Evolutionary conservation across 805 yeast species (phyloP).

Genomic region (Gaillardinia entomophila): DNA sequence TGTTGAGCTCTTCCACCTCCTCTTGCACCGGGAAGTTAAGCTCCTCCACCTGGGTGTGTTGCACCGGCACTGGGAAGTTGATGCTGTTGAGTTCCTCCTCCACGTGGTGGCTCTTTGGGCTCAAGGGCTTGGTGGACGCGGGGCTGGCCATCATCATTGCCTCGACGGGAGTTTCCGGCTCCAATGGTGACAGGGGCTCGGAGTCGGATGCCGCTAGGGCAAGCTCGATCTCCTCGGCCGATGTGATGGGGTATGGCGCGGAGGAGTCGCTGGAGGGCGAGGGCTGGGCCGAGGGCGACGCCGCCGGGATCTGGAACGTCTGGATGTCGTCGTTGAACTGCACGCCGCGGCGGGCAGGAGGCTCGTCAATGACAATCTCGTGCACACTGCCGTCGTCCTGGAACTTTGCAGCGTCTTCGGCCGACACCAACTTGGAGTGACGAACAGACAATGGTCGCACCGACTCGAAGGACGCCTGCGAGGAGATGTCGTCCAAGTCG

Average conservation of each 20-base stretch:
- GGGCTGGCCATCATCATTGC: no score
- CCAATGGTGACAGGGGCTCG: not conserved
- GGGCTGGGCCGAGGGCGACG: slow-evolving; percentile 10
- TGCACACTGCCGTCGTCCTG: slow-evolving; percentile 5
- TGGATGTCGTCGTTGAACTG: not conserved
- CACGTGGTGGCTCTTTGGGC: slow-evolving; percentile 27
- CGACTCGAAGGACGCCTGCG: slow-evolving; percentile 6
- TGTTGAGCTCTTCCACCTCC: not conserved
- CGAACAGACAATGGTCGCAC: slow-evolving; percentile 16
- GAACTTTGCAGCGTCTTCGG: not conserved
- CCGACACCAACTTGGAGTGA: slow-evolving; percentile 3
- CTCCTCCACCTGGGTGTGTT: slow-evolving; percentile 2
- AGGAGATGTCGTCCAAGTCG: slow-evolving; percentile 1
- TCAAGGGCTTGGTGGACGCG: slow-evolving; percentile 20
- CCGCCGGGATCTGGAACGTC: slow-evolving; percentile 1
- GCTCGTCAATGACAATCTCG: slow-evolving; percentile 2
- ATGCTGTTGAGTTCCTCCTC: slow-evolving; percentile 26
- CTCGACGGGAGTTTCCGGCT: not conserved
- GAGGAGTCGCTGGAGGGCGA: not conserved
- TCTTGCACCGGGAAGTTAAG: slow-evolving; percentile 1
- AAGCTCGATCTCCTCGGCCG: not conserved
- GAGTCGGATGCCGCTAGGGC: not conserved
- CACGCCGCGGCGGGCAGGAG: not conserved
- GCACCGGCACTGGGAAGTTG: slow-evolving; percentile 14
- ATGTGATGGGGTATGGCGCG: not conserved